These are phyloP conservation scores for Ustanciosporium gigantosporum DNA, from an alignment of 1,284 basidiomycete species.

Conservation along the genomic window DNA sequence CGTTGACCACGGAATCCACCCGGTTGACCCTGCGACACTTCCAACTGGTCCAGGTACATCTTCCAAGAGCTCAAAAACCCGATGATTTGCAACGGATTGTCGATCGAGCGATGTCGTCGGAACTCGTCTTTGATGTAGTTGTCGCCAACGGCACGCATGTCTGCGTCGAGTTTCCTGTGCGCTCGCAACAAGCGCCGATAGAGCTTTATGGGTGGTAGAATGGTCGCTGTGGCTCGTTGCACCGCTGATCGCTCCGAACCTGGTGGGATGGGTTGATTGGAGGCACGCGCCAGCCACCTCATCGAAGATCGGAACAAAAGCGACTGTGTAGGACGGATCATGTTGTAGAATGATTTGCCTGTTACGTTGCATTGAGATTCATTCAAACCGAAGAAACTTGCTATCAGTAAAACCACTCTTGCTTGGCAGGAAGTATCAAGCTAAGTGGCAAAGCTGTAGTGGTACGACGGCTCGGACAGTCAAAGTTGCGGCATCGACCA, in stretches of 20 bases:
- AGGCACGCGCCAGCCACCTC: constrained; percentile 18
- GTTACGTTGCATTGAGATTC: no score
- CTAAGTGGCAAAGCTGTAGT: no score
- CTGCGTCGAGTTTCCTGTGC: constrained; percentile 47
- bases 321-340: constrained; percentile 21
- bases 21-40: constrained; percentile 30
- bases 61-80: constrained; percentile 61
- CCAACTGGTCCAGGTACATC: constrained; percentile 56
- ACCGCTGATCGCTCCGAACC: constrained; percentile 20
- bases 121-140: constrained; percentile 61
- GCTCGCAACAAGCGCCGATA: constrained; percentile 56
- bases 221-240: constrained; percentile 27
- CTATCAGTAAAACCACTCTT: no score
- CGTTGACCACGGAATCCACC: constrained; percentile 36
- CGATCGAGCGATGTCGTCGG: constrained; percentile 46
- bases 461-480: constrained; percentile 43
- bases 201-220: constrained; percentile 56
- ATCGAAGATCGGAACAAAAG: constrained; percentile 11
- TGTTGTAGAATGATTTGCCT: no score
- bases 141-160: constrained; percentile 60
- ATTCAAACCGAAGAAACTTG: no score
- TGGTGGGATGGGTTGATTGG: constrained; percentile 28
- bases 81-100: constrained; percentile 59
- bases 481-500: constrained; percentile 46
- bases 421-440: no score